Conservation (phyloP, 441 rosid species). For the Sinapis alba region DNA sequence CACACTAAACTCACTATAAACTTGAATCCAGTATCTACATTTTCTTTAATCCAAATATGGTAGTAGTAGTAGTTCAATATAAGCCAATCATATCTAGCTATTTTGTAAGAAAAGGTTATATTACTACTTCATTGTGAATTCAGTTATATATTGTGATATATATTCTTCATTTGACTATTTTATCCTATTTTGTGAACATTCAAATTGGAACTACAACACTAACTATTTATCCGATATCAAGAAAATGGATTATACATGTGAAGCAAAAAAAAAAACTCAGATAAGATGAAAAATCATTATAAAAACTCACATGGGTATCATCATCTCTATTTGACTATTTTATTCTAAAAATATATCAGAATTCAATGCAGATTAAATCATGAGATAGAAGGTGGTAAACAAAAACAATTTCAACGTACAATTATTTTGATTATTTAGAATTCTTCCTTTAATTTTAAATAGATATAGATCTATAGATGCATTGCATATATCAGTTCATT, state of each 20-base stretch:
- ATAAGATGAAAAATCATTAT: not conserved
- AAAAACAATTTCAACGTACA: not conserved
- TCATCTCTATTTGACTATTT: not conserved
- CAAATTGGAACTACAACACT: not conserved
- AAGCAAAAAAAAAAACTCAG: not conserved
- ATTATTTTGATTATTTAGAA: not conserved
- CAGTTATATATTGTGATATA: not conserved
- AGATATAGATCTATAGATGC: conserved; percentile 16
- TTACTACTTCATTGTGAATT: not conserved
- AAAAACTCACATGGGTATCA: not conserved
- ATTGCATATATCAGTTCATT: conserved; percentile 16
- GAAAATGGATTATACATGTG: not conserved
- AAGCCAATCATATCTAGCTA: not conserved
- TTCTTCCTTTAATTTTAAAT: not conserved
- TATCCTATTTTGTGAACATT: not conserved
- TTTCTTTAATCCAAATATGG: not conserved
- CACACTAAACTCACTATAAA: not conserved
- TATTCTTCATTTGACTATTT: not conserved
- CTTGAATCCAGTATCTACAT: not conserved
- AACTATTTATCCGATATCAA: not conserved
- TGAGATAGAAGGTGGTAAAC: not conserved
- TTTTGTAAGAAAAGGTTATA: not conserved
- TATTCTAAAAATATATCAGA: not conserved
- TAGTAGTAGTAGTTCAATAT: not conserved
- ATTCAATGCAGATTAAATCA: not conserved